Percentiles rank a stretch among this genome's conserved stretches.
Evolutionary conservation across 495 filamentous ascomycete genomes (phyloP).

Genomic region (Lepraria neglecta): DNA sequence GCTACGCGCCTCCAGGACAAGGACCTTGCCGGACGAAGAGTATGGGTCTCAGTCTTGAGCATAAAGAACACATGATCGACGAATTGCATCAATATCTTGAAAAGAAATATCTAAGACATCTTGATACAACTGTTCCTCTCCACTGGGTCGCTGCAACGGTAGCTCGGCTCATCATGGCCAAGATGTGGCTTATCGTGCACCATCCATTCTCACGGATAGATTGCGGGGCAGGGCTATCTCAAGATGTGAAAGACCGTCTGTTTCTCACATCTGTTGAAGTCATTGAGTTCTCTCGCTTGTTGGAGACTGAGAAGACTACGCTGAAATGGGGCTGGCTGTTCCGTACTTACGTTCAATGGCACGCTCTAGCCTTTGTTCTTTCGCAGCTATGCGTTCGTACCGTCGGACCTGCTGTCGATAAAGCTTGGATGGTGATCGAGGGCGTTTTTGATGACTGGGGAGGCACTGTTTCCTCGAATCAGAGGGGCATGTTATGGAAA

Average conservation of each 20-base stretch:
- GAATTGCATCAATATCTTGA: slow-evolving; percentile 40
- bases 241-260: slow-evolving; percentile 61
- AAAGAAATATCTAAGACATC: slow-evolving; percentile 39
- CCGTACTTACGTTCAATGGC: slow-evolving; percentile 56
- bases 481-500: slow-evolving; percentile 45
- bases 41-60: slow-evolving; percentile 33
- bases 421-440: slow-evolving; percentile 50
- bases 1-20: slow-evolving; percentile 27
- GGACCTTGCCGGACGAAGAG: slow-evolving; percentile 25
- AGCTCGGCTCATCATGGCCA: slow-evolving; percentile 37
- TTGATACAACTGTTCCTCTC: slow-evolving; percentile 33
- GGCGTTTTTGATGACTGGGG: slow-evolving; percentile 36
- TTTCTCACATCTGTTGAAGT: slow-evolving; percentile 51
- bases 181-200: slow-evolving; percentile 36
- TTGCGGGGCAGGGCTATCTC: slow-evolving; percentile 35
- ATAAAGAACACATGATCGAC: slow-evolving; percentile 41
- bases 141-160: slow-evolving; percentile 43
- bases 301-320: slow-evolving; percentile 43
- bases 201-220: slow-evolving; percentile 33
- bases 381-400: slow-evolving; percentile 46
- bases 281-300: slow-evolving; percentile 49
- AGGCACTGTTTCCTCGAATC: slow-evolving; percentile 38
- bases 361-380: slow-evolving; percentile 50
- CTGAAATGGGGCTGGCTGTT: slow-evolving; percentile 56
- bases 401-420: slow-evolving; percentile 45